Evolutionary conservation across 768 basidiomycete species (phyloP).

Genomic region (Kwoniella pini): DNA sequence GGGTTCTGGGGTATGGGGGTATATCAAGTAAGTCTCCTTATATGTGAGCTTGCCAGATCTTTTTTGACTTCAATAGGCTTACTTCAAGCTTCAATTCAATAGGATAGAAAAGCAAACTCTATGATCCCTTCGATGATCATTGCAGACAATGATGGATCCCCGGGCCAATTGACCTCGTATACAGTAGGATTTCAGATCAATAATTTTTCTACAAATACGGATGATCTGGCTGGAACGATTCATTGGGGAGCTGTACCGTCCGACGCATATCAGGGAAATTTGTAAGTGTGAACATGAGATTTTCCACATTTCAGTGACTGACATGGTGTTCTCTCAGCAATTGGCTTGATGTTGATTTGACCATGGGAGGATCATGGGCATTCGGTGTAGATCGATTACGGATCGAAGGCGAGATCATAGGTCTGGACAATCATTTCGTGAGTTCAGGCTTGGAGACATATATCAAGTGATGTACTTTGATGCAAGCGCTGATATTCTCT

Average conservation of each 20-base stretch:
- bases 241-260: conserved; percentile 51
- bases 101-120: conserved; percentile 28
- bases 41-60: too few relatives aligned
- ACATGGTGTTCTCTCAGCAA: conserved; percentile 28
- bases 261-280: conserved; percentile 35
- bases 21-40: conserved; percentile 37
- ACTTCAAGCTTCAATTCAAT: too few relatives aligned
- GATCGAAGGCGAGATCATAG: conserved; percentile 30
- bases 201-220: conserved; percentile 20
- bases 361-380: conserved; percentile 40
- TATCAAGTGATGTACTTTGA: not conserved
- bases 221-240: conserved; percentile 33
- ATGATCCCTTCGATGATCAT: conserved; percentile 31
- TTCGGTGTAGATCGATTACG: conserved; percentile 35
- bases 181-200: conserved; percentile 46
- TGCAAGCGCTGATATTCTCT: not conserved
- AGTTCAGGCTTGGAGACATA: not conserved
- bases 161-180: conserved; percentile 17
- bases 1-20: conserved; percentile 52
- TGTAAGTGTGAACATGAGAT: conserved; percentile 32
- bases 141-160: conserved; percentile 18
- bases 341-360: conserved; percentile 35
- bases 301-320: not conserved
- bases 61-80: not conserved
- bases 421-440: conserved; percentile 32